Evolutionary conservation across 2,329 filamentous ascomycete species (phyloP), one percentile per base, ranked within the genome.

Genomic region (Salinomyces thailandicus): DNA sequence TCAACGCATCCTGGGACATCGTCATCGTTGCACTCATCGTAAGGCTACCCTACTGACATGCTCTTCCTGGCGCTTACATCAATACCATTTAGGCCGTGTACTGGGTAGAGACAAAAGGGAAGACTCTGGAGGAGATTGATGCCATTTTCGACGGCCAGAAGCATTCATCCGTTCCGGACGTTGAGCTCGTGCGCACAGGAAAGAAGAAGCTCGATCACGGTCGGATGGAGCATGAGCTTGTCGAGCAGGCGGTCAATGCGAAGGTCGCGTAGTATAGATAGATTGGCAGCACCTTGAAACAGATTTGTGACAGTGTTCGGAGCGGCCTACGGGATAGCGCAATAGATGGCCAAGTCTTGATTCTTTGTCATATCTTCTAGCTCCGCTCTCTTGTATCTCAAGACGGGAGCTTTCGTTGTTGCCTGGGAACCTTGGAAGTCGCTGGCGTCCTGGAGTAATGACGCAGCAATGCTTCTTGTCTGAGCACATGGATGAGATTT

Each of bases 1-100:
- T 70, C 35, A 70, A 69, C 38, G 66, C 53, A 3, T 56, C 62
- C 27, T 49, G 48, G 47, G 47, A 68, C 39, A 55, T 69, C 11
- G 35, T 66, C 1, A 54, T 64, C 17, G 40, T 57, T 16, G 41
- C 54, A 4, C 52, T 65, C 20, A 64, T 68, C 18, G 54, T 63
- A 22, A 53, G 56, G 48, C 20, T n/a, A n/a, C 20, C n/a, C n/a
- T 7, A 24, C 7, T 7, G n/a, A 24, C 20, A n/a, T 7, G 20
- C 20, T 7, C 7, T 24, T 24, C 20, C n/a, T 24, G 7, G 7
- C 20, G 20, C 20, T 24, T 24, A 36, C 19, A n/a, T n/a, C n/a
- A n/a, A n/a, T 19, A 9, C 5, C 11, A 7, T 2, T 14, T 26
- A 35, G 31, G 35, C 38, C 5, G 36, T 44, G 18, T 51, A 41